Evolutionary conservation across 306 rosid genomes (phyloP), one percentile per base, ranked within the genome.

Genomic region (Cucurbita argyrosperma): DNA sequence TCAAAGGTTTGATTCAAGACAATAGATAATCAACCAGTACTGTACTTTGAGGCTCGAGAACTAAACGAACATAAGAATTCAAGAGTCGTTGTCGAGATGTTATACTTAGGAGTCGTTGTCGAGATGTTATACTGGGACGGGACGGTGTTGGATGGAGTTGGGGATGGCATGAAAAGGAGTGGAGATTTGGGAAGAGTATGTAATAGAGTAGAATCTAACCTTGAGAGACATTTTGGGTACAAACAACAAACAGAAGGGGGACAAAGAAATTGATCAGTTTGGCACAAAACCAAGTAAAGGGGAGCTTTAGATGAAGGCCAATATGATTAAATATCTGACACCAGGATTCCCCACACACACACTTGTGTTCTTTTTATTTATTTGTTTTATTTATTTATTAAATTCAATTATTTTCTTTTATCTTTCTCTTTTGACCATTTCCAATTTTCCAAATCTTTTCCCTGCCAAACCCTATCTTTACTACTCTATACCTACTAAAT

Each of bases 281-380:
- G 73, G 59, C 76, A 72, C 76, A 72, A 72, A 72, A 72, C 61
- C 61, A 72, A 53, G 63, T 52, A 72, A 72, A 72, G 76, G 56
- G 73, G 4, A 47, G n/a, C 12, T 42, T 65, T 49, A 71, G 60
- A 52, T 35, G 75, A 71, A 50, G 43, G 10, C 60, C 72, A 66
- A 66, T 66, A 66, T 66, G 35, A 63, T 65, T 42, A 51, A 52
- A 71, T 50, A 16, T 50, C 76, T 72, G 76, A 72, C 76, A 72
- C 64, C 76, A 72, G 35, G 76, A 72, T 72, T 72, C 63, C 76
- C 52, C 75, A 52, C 61, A 49, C 75, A 19, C 19, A 52, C 61
- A 49, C 45, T 63, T 63, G 14, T 8, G 7, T 5, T 40, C 43
- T 10, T 10, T 60, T 5, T 26, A 4, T 30, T 0, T 4, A 16